Evolutionary conservation across 192 early-diverging fungal genomes (phyloP).

Genomic region (Coemansia sp.): DNA sequence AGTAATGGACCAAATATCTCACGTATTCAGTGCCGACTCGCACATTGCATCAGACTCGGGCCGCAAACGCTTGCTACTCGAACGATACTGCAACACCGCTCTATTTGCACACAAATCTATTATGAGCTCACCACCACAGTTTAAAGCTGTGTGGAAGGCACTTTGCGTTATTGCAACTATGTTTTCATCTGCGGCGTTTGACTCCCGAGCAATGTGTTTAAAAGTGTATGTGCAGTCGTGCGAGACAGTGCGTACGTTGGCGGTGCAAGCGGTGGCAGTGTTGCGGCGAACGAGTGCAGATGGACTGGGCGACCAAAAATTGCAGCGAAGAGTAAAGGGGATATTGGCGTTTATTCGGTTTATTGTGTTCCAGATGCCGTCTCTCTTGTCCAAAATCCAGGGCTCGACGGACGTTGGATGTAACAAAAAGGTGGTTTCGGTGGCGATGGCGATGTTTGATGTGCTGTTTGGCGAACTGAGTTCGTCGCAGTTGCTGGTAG

Average conservation of each 20-base stretch:
- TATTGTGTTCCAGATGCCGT: constrained; percentile 44
- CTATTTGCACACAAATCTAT: constrained; percentile 20
- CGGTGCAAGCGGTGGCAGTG: constrained; percentile 10
- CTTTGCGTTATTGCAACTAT: constrained; percentile 28
- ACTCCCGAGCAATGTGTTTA: constrained; percentile 15
- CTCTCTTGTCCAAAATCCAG: constrained; percentile 14
- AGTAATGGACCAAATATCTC: constrained; percentile 22
- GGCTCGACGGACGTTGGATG: neutral
- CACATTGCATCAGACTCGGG: constrained; percentile 22
- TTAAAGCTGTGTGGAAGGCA: constrained; percentile 31
- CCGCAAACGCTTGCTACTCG: constrained; percentile 28
- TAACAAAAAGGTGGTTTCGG: neutral
- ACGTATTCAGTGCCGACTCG: constrained; percentile 20
- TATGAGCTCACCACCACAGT: constrained; percentile 28
- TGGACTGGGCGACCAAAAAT: constrained; percentile 15
- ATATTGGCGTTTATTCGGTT: constrained; percentile 35
- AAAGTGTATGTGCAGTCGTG: constrained; percentile 22
- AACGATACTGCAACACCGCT: constrained; percentile 18
- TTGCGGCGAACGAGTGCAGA: neutral
- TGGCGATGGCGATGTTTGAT: constrained; percentile 29
- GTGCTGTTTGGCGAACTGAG: constrained; percentile 25
- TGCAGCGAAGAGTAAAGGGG: constrained; percentile 22
- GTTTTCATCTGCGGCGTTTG: constrained; percentile 23
- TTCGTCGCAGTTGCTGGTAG: neutral
- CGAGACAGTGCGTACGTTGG: constrained; percentile 18